phyloP scores from a whole-genome alignment of 441 rosid genomes.

The Mallotus japonicus region DNA sequence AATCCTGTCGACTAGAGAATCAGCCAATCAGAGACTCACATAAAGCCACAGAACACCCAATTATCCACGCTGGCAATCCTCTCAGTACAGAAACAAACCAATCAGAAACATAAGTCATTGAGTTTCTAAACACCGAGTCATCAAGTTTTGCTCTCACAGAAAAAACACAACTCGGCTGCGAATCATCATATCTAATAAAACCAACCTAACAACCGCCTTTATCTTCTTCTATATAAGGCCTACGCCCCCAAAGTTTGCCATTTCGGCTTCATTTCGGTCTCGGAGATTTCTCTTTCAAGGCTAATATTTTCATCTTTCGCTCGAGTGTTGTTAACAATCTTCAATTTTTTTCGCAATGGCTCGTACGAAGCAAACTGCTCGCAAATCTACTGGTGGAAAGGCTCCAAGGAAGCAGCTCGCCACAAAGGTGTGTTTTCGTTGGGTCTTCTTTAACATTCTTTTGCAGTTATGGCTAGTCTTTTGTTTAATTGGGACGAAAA shows the following conservation, averaged over 20 bases:
- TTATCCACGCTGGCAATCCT: background rate
- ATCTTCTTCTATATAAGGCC: background rate
- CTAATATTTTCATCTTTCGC: too few species aligned
- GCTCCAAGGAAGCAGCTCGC: constrained; percentile 71
- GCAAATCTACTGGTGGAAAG: constrained; percentile 61
- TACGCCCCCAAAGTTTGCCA: background rate
- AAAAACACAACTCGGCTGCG: constrained; percentile 20
- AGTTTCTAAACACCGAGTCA: background rate
- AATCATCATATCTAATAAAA: background rate
- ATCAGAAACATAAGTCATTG: background rate
- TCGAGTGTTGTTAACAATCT: too few species aligned
- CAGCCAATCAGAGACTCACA: background rate
- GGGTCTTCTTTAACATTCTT: background rate
- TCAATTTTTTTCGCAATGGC: constrained; percentile 32
- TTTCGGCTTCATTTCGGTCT: too few species aligned
- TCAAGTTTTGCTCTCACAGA: background rate
- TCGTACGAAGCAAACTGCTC: constrained; percentile 71
- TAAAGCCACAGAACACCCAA: too few species aligned
- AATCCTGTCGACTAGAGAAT: background rate
- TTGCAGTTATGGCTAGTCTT: background rate
- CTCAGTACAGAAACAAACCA: background rate
- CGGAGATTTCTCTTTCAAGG: too few species aligned
- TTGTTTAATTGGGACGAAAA: too few species aligned
- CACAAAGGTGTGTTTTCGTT: constrained; percentile 40
- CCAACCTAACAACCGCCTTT: background rate